Evolutionary conservation across 129 eudicot genomes (phyloP).

Genomic region (Solidago caesia): DNA sequence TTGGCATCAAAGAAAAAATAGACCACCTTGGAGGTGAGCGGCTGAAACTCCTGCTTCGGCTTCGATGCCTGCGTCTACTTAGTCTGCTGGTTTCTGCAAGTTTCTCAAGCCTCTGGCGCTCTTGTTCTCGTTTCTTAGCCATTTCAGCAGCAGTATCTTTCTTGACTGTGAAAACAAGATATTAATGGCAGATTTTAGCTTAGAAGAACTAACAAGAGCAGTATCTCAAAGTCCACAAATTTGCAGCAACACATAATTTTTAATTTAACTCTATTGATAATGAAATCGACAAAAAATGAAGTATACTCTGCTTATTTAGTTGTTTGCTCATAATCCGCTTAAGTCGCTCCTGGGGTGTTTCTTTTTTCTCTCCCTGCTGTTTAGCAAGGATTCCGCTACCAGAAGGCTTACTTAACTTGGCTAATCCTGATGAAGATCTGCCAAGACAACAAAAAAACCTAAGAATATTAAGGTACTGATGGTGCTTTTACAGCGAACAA

Average conservation of each 20-base stretch:
- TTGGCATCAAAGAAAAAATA: neutral
- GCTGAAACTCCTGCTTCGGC: slow-evolving; percentile 87
- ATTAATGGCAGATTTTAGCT: slow-evolving; percentile 15
- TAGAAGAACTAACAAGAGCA: neutral
- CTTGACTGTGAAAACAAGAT: slow-evolving; percentile 52
- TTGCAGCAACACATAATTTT: neutral
- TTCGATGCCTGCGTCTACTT: slow-evolving; percentile 60
- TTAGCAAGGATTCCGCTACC: slow-evolving; percentile 59
- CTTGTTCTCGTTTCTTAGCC: slow-evolving; percentile 96
- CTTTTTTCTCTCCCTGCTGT: slow-evolving; percentile 86
- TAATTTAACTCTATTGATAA: slow-evolving; percentile 1
- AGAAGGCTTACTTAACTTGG: slow-evolving; percentile 78
- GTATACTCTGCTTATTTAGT: slow-evolving; percentile 84
- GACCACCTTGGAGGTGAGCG: slow-evolving; percentile 80
- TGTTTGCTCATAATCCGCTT: slow-evolving; percentile 98
- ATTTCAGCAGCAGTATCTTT: slow-evolving; percentile 89
- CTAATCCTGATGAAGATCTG: slow-evolving; percentile 82
- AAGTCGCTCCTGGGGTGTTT: slow-evolving; percentile 97
- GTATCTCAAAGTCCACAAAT: neutral
- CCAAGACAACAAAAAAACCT: slow-evolving; percentile 19
- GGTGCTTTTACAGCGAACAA: slow-evolving; percentile 7
- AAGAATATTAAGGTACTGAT: neutral
- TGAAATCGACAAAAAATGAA: neutral
- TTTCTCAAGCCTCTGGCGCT: slow-evolving; percentile 80
- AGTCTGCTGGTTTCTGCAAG: slow-evolving; percentile 79